Conservation (phyloP, 139 green algal genomes). For the Coccomyxa sp. region DNA sequence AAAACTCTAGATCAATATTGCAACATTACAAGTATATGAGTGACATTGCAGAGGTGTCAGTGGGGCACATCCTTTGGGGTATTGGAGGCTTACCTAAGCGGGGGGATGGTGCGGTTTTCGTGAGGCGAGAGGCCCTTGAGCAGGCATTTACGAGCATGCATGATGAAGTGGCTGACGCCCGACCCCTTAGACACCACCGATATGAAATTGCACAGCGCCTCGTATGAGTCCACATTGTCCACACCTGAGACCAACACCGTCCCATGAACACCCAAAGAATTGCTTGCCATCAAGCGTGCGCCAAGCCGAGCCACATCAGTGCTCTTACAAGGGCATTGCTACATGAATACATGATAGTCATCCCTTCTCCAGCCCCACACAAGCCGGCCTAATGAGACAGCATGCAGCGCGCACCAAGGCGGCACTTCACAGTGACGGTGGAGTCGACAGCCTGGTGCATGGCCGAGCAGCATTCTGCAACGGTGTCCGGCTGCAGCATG, state of each 20-base stretch:
- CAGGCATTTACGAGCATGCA: slow-evolving; percentile 92
- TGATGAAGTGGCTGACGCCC: slow-evolving; percentile 79
- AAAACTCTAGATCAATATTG: no score
- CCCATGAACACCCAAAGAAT: not conserved
- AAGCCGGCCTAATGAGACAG: not conserved
- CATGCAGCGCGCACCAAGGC: slow-evolving; percentile 44
- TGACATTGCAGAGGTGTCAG: no score
- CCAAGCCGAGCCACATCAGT: not conserved
- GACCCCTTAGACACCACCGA: slow-evolving; percentile 53
- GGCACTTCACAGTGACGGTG: slow-evolving; percentile 84
- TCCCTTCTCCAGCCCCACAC: not conserved
- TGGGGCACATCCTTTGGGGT: no score
- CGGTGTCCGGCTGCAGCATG: slow-evolving; percentile 76
- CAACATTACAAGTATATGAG: no score
- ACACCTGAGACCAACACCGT: slow-evolving; percentile 36
- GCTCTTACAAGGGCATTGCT: no score
- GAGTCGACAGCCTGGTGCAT: slow-evolving; percentile 33
- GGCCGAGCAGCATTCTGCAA: slow-evolving; percentile 67
- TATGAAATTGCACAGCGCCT: slow-evolving; percentile 65
- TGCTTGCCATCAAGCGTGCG: no score
- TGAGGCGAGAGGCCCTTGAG: slow-evolving; percentile 83
- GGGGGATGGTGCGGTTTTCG: slow-evolving; percentile 89
- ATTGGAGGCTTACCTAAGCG: slow-evolving; percentile 49
- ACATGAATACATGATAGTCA: no score
- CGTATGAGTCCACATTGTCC: slow-evolving; percentile 69